Percentiles rank a stretch among this genome's conserved stretches.
These are phyloP conservation scores for Mycena maculata DNA, from an alignment of 768 basidiomycete genomes.

Conservation along the genomic window DNA sequence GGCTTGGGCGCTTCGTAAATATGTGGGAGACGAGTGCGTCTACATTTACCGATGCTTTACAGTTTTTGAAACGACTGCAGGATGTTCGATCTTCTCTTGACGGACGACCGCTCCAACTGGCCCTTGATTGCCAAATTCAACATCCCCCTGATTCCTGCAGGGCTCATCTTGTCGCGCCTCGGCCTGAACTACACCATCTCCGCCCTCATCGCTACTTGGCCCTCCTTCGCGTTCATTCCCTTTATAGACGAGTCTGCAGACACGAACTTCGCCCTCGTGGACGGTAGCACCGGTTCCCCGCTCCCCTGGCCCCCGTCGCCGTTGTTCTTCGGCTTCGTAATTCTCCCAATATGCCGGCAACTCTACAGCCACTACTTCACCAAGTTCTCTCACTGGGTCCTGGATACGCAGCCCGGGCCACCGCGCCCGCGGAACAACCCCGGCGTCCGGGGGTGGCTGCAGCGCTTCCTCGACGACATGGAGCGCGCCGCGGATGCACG, in stretches of 20 bases:
- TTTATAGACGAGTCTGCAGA: slow-evolving; percentile 43
- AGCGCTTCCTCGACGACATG: slow-evolving; percentile 37
- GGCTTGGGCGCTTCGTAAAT: slow-evolving; percentile 74
- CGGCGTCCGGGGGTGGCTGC: slow-evolving; percentile 36
- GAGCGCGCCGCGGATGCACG: slow-evolving; percentile 33
- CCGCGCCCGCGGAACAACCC: slow-evolving; percentile 35
- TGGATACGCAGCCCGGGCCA: slow-evolving; percentile 54
- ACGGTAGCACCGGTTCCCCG: slow-evolving; percentile 9
- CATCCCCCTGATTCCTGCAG: slow-evolving; percentile 76
- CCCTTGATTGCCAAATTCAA: slow-evolving; percentile 81
- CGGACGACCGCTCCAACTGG: slow-evolving; percentile 79
- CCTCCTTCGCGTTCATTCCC: slow-evolving; percentile 51
- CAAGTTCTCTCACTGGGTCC: slow-evolving; percentile 54
- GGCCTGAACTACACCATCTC: slow-evolving; percentile 53
- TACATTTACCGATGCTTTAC: too few relatives aligned
- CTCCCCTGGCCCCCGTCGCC: slow-evolving; percentile 71
- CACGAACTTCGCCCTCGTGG: slow-evolving; percentile 49
- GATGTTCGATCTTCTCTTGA: slow-evolving; percentile 73
- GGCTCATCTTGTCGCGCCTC: slow-evolving; percentile 73
- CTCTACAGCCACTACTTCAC: slow-evolving; percentile 57
- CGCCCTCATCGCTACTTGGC: slow-evolving; percentile 62
- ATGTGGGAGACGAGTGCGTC: slow-evolving; percentile 74
- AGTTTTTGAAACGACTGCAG: slow-evolving; percentile 32
- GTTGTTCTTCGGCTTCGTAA: slow-evolving; percentile 62
- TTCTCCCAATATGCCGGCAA: slow-evolving; percentile 60